Evolutionary conservation across 169 alveolate species (phyloP).

Genomic region (Plasmodium blacklocki): DNA sequence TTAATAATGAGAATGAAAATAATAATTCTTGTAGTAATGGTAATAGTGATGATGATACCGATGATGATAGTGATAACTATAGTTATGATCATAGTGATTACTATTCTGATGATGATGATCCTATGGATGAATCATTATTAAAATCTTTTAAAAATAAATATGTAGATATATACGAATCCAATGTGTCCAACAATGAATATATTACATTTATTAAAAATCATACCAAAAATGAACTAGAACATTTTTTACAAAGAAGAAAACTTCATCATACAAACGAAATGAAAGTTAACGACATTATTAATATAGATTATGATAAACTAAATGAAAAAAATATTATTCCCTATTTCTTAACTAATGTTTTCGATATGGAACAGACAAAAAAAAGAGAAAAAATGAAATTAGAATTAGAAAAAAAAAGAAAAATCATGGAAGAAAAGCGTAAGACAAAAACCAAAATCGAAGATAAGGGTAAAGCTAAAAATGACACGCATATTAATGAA

Average conservation of each 20-base stretch:
- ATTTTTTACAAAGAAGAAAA: conserved; percentile 44
- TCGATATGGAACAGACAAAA: conserved; percentile 54
- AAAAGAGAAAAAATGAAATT: conserved; percentile 57
- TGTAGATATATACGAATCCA: conserved; percentile 53
- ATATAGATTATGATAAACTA: conserved; percentile 59
- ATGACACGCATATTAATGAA: background rate
- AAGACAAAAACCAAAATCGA: conserved; percentile 24
- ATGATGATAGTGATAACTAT: conserved; percentile 5
- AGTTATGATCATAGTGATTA: too few relatives aligned
- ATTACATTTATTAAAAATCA: conserved; percentile 33
- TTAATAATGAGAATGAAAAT: background rate
- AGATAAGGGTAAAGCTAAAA: conserved; percentile 1
- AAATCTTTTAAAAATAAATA: conserved; percentile 23
- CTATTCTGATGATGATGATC: background rate
- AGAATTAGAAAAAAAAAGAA: conserved; percentile 27
- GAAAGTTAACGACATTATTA: conserved; percentile 59
- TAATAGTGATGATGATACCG: background rate
- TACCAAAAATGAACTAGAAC: conserved; percentile 48
- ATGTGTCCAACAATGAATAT: conserved; percentile 7
- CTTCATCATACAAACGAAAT: conserved; percentile 41
- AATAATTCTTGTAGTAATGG: background rate
- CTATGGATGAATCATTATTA: conserved; percentile 23
- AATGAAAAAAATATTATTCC: conserved; percentile 72
- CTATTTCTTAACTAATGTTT: conserved; percentile 44
- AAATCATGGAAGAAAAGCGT: conserved; percentile 19